Evolutionary conservation across 345 rosid species (phyloP), one percentile per base, ranked within the genome.

Genomic region (Trapa bicornis): DNA sequence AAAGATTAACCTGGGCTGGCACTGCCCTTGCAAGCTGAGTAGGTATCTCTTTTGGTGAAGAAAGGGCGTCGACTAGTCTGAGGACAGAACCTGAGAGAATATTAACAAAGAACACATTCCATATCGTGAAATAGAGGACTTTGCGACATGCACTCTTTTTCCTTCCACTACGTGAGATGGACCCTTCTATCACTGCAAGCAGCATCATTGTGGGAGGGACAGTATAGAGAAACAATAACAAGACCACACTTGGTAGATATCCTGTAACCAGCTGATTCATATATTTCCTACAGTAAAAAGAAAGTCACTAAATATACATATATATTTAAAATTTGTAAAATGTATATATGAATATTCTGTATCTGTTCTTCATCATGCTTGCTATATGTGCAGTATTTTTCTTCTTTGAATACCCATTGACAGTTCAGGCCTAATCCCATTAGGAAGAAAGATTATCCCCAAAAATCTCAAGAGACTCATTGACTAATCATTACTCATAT

Each of bases 181-280:
- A 79, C 56, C 97, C 99, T 78, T 91, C 97, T 53, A 86, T 70
- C 74, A 81, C 78, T 66, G 99, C 86, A 68, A 91, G 84, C 53
- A 84, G 72, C 95, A 94, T 83, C 97, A 94, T 94, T 75, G 82
- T 73, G 64, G 97, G 97, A 66, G 99, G 97, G 80, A 87, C 93
- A 58, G 84, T 38, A 68, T 83, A 89, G 54, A 91, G 37, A 73
- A 85, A 89, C 22, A 85, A 64, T 67, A 86, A 78, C 77, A 94
- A 69, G 64, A 89, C 74, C 75, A 94, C 99, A 83, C 99, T 91
- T 61, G 99, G 99, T 73, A 94, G 80, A 80, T 94, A 94, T 64
- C 99, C 99, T 53, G 97, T 89, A 64, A 94, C 75, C 78, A 94
- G 65, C 77, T 69, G 86, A 56, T 14, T 76, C 69, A 94, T 70